Conservation (phyloP, 192 early-diverging fungal species). For the Backusella sp. region DNA sequence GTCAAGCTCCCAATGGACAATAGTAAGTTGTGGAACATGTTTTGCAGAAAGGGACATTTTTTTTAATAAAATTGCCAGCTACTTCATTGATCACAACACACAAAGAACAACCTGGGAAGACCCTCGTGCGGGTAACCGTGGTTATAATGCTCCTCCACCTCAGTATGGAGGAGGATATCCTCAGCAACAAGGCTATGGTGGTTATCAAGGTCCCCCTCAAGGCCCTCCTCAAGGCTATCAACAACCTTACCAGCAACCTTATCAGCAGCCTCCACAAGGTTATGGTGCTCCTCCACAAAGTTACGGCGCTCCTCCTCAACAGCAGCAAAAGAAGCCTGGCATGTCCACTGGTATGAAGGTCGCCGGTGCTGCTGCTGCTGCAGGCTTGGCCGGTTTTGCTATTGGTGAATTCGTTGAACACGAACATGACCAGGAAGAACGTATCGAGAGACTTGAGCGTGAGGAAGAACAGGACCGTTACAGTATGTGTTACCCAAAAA, state of each 20-base stretch:
- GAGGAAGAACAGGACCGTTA: conserved; percentile 13
- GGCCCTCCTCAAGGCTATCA: not conserved
- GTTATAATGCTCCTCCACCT: not conserved
- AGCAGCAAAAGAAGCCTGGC: not conserved
- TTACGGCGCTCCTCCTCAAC: conserved; percentile 17
- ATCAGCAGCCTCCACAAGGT: conserved; percentile 11
- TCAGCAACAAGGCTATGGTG: not conserved
- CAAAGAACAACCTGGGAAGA: conserved; percentile 34
- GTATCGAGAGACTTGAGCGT: conserved; percentile 20
- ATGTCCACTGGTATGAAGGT: conserved; percentile 27
- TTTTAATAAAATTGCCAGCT: conserved; percentile 7
- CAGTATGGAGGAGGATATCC: not conserved
- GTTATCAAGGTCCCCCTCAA: not conserved
- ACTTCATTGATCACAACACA: conserved; percentile 32
- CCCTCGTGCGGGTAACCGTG: conserved; percentile 14
- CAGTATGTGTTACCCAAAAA: not conserved
- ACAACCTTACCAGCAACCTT: conserved; percentile 1
- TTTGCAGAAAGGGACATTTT: no score
- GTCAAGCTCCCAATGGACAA: conserved; percentile 18
- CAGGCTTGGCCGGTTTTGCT: conserved; percentile 29
- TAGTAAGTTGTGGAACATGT: conserved; percentile 8
- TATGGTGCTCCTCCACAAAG: conserved; percentile 20
- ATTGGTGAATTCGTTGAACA: conserved; percentile 34
- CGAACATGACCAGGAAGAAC: conserved; percentile 27
- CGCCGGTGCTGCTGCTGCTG: conserved; percentile 29